phyloP scores from a whole-genome alignment of 73 alveolate genomes.

The Paramecium octaurelia region DNA sequence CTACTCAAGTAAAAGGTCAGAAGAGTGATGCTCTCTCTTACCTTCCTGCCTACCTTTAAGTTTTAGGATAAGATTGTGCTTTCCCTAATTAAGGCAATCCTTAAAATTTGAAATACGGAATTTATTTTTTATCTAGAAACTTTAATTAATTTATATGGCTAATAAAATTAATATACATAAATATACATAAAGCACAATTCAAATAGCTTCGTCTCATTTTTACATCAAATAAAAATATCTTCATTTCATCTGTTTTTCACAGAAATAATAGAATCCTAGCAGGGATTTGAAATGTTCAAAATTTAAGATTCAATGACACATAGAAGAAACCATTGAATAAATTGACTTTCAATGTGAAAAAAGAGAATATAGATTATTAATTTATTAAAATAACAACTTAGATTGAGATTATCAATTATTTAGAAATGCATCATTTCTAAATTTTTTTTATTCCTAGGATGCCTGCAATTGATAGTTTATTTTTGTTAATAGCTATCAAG shows the following conservation, averaged over 20 bases:
- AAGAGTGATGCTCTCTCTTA: neutral
- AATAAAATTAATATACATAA: neutral
- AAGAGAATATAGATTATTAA: neutral
- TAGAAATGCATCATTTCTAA: neutral
- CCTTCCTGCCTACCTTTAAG: neutral
- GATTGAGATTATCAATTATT: neutral
- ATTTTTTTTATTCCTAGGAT: neutral
- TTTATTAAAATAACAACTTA: neutral
- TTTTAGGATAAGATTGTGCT: constrained; percentile 20
- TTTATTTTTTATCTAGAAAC: neutral
- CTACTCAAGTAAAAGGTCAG: neutral
- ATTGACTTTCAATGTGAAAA: neutral
- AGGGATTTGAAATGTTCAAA: neutral
- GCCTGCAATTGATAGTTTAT: constrained; percentile 3
- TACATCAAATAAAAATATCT: no score
- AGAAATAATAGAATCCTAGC: no score
- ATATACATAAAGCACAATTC: neutral
- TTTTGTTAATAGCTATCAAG: neutral
- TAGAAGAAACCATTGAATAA: neutral
- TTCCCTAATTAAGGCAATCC: constrained; percentile 17
- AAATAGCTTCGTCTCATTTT: no score
- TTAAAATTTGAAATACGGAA: neutral
- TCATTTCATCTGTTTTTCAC: neutral
- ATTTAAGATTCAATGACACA: no score
- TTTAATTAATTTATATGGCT: neutral